phyloP scores from a whole-genome alignment of 2,329 filamentous ascomycete species.

The Juglanconis oblonga region DNA sequence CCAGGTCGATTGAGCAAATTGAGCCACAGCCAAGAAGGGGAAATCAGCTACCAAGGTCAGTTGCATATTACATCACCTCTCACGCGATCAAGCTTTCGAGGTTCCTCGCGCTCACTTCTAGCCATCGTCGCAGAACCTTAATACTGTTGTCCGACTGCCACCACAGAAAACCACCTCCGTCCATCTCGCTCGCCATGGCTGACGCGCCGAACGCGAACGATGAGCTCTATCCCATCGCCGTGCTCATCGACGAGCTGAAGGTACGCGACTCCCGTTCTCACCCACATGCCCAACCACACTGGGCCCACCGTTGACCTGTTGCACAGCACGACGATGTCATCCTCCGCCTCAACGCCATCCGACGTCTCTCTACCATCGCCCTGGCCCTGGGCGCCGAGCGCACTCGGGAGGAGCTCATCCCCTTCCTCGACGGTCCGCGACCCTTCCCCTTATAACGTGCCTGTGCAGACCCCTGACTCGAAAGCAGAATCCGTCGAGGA shows the following conservation, averaged over 20 bases:
- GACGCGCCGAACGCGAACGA: constrained; percentile 88
- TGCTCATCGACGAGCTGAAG: constrained; percentile 99
- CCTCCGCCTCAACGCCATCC: constrained; percentile 96
- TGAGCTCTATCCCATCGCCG: constrained; percentile 99
- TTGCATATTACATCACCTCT: constrained; percentile 19
- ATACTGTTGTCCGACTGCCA: constrained; percentile 6
- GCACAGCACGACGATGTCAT: constrained; percentile 94
- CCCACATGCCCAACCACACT: neutral
- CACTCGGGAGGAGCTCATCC: constrained; percentile 97
- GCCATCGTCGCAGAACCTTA: neutral
- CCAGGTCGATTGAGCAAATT: constrained; percentile 12
- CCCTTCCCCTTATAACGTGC: constrained; percentile 16
- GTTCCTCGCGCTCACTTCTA: constrained; percentile 10
- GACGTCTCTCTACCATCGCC: constrained; percentile 96
- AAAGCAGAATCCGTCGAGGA: constrained; percentile 92
- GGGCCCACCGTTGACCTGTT: constrained; percentile 25
- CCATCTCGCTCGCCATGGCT: constrained; percentile 66
- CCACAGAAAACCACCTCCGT: constrained; percentile 3
- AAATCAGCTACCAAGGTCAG: constrained; percentile 20
- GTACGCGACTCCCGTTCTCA: constrained; percentile 46
- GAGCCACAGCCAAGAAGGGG: constrained; percentile 13
- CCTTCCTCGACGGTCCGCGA: constrained; percentile 91
- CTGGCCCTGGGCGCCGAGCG: constrained; percentile 92
- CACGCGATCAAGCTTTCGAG: constrained; percentile 16
- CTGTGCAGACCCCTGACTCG: constrained; percentile 20